Evolutionary conservation across 2,329 filamentous ascomycete genomes (phyloP).

Genomic region (Apiospora sp.): DNA sequence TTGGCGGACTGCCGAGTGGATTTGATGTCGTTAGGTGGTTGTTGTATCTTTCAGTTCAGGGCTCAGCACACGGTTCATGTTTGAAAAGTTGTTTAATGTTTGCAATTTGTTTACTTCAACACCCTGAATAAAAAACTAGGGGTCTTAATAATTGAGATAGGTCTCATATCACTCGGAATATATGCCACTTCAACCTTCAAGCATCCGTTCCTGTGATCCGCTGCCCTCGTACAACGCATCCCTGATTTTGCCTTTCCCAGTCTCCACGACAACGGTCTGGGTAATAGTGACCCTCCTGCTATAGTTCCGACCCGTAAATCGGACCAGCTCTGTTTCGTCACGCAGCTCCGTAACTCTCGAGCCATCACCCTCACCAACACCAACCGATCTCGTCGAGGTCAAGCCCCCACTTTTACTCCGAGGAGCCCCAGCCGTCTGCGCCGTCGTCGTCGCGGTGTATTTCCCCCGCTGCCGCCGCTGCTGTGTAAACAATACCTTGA

Average conservation of each 20-base stretch:
- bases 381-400: background rate
- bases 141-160: too few relatives aligned
- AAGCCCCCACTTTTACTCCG: background rate
- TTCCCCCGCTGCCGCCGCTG: background rate
- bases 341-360: background rate
- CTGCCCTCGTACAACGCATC: too few relatives aligned
- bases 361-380: background rate
- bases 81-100: too few relatives aligned
- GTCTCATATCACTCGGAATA: too few relatives aligned
- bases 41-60: too few relatives aligned
- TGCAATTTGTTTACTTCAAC: too few relatives aligned
- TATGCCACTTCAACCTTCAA: background rate
- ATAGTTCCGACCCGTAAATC: background rate
- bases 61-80: too few relatives aligned
- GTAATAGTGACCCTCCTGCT: background rate
- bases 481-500: constrained; percentile 10
- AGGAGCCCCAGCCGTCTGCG: background rate
- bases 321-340: background rate
- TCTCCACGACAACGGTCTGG: background rate
- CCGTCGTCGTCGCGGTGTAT: background rate
- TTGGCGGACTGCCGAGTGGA: too few relatives aligned
- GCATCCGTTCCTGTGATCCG: background rate
- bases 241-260: background rate
- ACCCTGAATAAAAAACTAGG: too few relatives aligned
- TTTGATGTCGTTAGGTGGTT: too few relatives aligned